Conservation (phyloP, 2,329 filamentous ascomycete genomes). For the Penicillium sp. region DNA sequence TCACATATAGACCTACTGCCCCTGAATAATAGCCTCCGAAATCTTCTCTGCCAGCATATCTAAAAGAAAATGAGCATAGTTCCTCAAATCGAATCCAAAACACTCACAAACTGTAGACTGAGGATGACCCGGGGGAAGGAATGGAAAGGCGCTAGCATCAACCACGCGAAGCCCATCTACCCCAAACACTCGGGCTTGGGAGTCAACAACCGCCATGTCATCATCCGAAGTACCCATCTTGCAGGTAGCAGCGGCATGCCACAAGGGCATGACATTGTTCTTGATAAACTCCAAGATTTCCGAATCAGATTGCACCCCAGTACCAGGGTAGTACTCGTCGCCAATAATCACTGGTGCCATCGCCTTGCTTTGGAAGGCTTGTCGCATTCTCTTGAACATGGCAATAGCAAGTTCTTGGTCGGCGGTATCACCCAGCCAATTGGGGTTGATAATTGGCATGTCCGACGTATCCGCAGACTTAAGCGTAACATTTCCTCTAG, state of each 20-base stretch:
- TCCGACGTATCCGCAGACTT: slow-evolving; percentile 29
- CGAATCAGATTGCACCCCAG: slow-evolving; percentile 39
- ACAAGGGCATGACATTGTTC: slow-evolving; percentile 29
- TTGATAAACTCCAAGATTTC: slow-evolving; percentile 42
- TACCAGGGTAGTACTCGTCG: slow-evolving; percentile 40
- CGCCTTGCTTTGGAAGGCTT: slow-evolving; percentile 32
- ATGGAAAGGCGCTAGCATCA: slow-evolving; percentile 38
- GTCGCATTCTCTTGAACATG: slow-evolving; percentile 44
- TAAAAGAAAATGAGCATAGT: slow-evolving; percentile 4
- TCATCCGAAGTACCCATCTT: slow-evolving; percentile 31
- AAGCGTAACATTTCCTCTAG: slow-evolving; percentile 49
- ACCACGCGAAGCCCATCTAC: slow-evolving; percentile 33
- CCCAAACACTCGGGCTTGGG: slow-evolving; percentile 30
- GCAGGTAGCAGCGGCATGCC: slow-evolving; percentile 31
- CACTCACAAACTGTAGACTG: slow-evolving; percentile 26
- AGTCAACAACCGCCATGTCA: slow-evolving; percentile 34
- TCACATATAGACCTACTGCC: not conserved
- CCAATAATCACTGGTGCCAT: slow-evolving; percentile 35
- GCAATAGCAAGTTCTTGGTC: slow-evolving; percentile 50
- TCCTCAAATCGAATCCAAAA: not conserved
- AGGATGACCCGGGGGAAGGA: slow-evolving; percentile 43
- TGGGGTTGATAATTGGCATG: slow-evolving; percentile 47
- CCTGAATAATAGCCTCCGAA: slow-evolving; percentile 13
- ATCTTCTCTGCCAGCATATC: slow-evolving; percentile 28
- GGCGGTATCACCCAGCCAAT: slow-evolving; percentile 45